Base-by-base conservation (phyloP, 2,329 filamentous ascomycete genomes). In the Lecanicillium sp. region DNA sequence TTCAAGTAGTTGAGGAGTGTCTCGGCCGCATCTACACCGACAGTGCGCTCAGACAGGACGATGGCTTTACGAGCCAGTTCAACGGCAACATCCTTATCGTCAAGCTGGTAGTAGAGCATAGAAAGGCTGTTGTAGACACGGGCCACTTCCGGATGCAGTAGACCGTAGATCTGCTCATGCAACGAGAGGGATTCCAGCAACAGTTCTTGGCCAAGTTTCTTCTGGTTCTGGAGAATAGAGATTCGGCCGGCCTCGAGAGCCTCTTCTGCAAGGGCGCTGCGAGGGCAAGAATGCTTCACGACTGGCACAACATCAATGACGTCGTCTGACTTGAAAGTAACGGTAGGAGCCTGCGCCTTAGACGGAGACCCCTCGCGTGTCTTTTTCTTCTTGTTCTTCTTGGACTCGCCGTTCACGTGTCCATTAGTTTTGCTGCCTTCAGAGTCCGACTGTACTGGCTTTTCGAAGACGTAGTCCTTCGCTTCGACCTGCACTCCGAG, bases 141-240 rank as follows among this genome's bases (percentile, higher is more conserved):
- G 33, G 90, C 92, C 43, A 96, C 90, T 64, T 98, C 92, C 2
- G 92, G 89, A 58, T 98, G 92, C 18, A 98, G 73, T 41, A 96
- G 94, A 44, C 92, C 92, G 54, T 98, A 98, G 50, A 98, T 96
- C 62, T 98, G 92, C 70, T 98, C 92, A 55, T 98, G 90, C 31
- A 98, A 70, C 33, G 92, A 95, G 44, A 98, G 68, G 28, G 89
- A 95, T 63, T 98, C 92, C n/a, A 96, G 69, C 20, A 98, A 75
- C 41, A 98, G 75, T 62, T 98, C 92, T 62, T 95, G 89, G 29
- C 92, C 92, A 33, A 98, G 78, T 64, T 95, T 92, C 66, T 85
- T 90, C 68, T 98, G 88, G 57, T 86, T 83, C 58, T 96, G 90
- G 51, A 92, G 78, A 44, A 98, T 80, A n/a, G 90, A 95, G 56